Percentiles rank a stretch among this genome's conserved stretches.
Conservation (phyloP, 768 basidiomycete genomes). For the Phaffia australis region DNA sequence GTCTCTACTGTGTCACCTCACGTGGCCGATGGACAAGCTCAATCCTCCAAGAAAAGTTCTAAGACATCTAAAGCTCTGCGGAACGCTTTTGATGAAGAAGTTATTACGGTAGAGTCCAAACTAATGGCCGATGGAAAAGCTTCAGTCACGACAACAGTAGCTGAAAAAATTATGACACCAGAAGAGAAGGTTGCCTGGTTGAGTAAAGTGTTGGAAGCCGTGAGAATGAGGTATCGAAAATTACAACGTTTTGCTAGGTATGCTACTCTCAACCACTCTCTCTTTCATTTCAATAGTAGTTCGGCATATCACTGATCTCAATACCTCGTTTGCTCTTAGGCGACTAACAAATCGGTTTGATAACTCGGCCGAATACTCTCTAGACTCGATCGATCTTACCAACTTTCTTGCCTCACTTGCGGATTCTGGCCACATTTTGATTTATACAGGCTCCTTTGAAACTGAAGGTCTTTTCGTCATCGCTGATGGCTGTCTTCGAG, state of each 20-base stretch:
- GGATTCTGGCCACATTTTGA: slow-evolving; percentile 79
- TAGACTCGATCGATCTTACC: slow-evolving; percentile 63
- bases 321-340: slow-evolving; percentile 24
- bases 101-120: slow-evolving; percentile 27
- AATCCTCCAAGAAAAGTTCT: neutral
- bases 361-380: slow-evolving; percentile 80
- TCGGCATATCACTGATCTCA: neutral
- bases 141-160: slow-evolving; percentile 5
- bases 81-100: slow-evolving; percentile 22
- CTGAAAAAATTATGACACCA: slow-evolving; percentile 49
- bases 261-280: slow-evolving; percentile 24
- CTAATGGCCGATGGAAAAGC: slow-evolving; percentile 19
- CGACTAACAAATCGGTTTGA: slow-evolving; percentile 67
- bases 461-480: slow-evolving; percentile 87
- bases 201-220: slow-evolving; percentile 81
- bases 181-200: slow-evolving; percentile 83
- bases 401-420: slow-evolving; percentile 64
- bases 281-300: neutral
- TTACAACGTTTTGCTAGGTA: slow-evolving; percentile 85
- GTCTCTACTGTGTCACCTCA: neutral
- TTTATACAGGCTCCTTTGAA: slow-evolving; percentile 78
- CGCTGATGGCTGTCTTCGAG: slow-evolving; percentile 63
- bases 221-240: slow-evolving; percentile 81
- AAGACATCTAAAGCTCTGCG: slow-evolving; percentile 1
- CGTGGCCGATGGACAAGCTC: neutral